Conservation (phyloP, 441 rosid species). For the Brassica balearica region DNA sequence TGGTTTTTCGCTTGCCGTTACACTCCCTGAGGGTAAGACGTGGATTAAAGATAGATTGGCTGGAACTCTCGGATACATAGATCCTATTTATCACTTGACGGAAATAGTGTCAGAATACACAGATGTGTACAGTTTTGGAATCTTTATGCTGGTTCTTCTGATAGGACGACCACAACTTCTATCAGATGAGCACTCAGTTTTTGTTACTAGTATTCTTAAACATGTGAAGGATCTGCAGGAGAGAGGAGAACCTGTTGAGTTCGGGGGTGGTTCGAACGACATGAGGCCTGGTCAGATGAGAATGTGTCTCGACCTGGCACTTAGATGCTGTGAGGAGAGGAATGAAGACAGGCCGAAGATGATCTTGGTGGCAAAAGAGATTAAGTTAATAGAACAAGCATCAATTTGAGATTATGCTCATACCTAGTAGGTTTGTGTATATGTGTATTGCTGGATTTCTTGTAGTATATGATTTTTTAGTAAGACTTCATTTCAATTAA, state of each 20-base stretch:
- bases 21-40: conserved; percentile 37
- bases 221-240: neutral
- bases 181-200: neutral
- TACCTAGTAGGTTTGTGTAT: neutral
- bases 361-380: neutral
- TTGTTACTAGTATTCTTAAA: neutral
- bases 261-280: neutral
- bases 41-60: neutral
- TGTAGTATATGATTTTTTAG: neutral
- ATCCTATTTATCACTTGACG: neutral
- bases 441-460: neutral
- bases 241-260: neutral
- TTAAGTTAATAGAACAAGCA: neutral
- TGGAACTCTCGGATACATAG: conserved; percentile 10
- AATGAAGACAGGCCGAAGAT: conserved; percentile 23
- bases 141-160: conserved; percentile 40
- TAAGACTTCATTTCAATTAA: neutral
- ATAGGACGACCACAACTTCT: conserved; percentile 15
- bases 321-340: conserved; percentile 11
- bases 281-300: neutral
- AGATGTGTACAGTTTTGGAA: conserved; percentile 52
- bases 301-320: neutral
- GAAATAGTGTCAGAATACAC: conserved; percentile 34
- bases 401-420: neutral
- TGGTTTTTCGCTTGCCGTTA: conserved; percentile 31